phyloP scores from a whole-genome alignment of 495 filamentous ascomycete species.

The Talaromyces stipitatus region DNA sequence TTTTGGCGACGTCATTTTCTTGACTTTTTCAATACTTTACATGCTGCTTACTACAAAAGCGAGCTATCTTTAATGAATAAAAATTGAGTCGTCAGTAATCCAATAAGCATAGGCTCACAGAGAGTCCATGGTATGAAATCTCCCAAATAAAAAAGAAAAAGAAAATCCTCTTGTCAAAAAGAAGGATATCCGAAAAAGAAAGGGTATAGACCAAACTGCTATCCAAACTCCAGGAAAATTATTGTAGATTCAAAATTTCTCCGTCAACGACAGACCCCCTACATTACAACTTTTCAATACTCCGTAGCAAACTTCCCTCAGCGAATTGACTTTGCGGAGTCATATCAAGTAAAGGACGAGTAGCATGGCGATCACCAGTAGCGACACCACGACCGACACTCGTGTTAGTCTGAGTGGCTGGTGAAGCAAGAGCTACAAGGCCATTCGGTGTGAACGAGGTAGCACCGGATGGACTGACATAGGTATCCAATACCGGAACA shows the following conservation, averaged over 20 bases:
- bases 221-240: background rate
- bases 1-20: background rate
- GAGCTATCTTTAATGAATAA: too few relatives aligned
- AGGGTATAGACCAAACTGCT: background rate
- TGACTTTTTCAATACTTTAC: background rate
- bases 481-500: slow-evolving; percentile 10
- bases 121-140: too few relatives aligned
- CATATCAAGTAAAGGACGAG: slow-evolving; percentile 50
- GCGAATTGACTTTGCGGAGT: slow-evolving; percentile 42
- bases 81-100: too few relatives aligned
- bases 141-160: background rate
- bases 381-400: slow-evolving; percentile 44
- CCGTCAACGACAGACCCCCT: too few relatives aligned
- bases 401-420: slow-evolving; percentile 3
- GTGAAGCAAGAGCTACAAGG: slow-evolving; percentile 23
- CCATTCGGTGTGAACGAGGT: slow-evolving; percentile 30
- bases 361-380: slow-evolving; percentile 42
- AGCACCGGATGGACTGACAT: slow-evolving; percentile 16
- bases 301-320: slow-evolving; percentile 45
- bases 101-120: too few relatives aligned
- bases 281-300: slow-evolving; percentile 8
- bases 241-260: too few relatives aligned
- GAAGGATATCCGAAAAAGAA: background rate
- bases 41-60: too few relatives aligned
- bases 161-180: too few relatives aligned